Evolutionary conservation across 257 asterid species (phyloP).

Genomic region (Solanum lycopersicoides): DNA sequence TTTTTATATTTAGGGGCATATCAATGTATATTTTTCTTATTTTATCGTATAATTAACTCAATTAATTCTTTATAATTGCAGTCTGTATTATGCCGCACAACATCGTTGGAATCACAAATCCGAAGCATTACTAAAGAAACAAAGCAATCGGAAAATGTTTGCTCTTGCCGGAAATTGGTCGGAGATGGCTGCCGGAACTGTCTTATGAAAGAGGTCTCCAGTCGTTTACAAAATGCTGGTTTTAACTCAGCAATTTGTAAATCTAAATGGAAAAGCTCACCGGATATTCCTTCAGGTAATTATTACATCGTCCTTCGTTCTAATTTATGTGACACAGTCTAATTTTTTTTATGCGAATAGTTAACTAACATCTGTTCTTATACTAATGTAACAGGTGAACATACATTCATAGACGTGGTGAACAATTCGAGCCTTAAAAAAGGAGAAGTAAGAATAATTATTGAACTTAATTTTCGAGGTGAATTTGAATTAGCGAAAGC

Average conservation of each 20-base stretch:
- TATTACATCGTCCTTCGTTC: not conserved
- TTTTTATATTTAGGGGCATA: not conserved
- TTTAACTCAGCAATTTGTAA: slow-evolving; percentile 73
- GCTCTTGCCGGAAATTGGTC: slow-evolving; percentile 34
- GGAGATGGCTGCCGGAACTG: slow-evolving; percentile 63
- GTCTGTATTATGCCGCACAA: slow-evolving; percentile 68
- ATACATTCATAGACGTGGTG: slow-evolving; percentile 64
- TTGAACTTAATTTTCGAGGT: slow-evolving; percentile 56
- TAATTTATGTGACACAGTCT: too few species aligned
- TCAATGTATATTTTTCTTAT: not conserved
- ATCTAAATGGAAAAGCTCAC: slow-evolving; percentile 82
- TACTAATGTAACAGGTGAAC: slow-evolving; percentile 83
- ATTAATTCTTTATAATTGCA: slow-evolving; percentile 2
- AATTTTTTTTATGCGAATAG: not conserved
- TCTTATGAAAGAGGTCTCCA: slow-evolving; percentile 53
- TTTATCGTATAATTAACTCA: not conserved
- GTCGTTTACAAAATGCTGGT: slow-evolving; percentile 50
- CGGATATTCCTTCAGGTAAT: slow-evolving; percentile 77
- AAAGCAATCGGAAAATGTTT: slow-evolving; percentile 12
- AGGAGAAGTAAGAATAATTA: slow-evolving; percentile 52
- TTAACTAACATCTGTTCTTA: not conserved
- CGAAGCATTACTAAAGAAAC: slow-evolving; percentile 47
- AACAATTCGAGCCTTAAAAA: slow-evolving; percentile 45
- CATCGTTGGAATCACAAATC: slow-evolving; percentile 59
- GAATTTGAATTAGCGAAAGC: slow-evolving; percentile 91